Percentiles rank a stretch among this genome's conserved stretches.
phyloP scores from a whole-genome alignment of 2,329 filamentous ascomycete genomes.

The Cladophialophora psammophila region DNA sequence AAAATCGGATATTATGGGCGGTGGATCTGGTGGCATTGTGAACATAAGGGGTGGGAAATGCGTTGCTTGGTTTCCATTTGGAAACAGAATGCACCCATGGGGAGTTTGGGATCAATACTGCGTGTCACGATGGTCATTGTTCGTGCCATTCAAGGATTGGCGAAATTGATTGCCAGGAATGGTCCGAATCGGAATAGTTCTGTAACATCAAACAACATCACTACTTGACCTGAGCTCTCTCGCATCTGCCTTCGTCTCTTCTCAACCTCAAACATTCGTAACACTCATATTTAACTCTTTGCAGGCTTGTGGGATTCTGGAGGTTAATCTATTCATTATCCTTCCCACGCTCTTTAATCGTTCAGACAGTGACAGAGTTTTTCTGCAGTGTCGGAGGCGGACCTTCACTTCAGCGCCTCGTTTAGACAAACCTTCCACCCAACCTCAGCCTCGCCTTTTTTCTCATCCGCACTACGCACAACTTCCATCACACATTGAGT shows the following conservation, averaged over 20 bases:
- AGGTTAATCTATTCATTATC: neutral
- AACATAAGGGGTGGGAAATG: constrained; percentile 6
- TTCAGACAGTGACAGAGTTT: neutral
- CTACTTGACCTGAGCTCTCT: neutral
- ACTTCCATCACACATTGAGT: neutral
- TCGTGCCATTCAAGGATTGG: neutral
- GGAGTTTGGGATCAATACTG: neutral
- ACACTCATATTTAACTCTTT: neutral
- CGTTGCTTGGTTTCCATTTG: constrained; percentile 2
- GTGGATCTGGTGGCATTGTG: neutral
- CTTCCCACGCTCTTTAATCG: neutral
- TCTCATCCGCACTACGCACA: neutral
- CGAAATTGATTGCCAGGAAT: neutral
- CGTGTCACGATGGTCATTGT: neutral
- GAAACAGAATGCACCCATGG: neutral
- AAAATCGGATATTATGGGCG: constrained; percentile 1
- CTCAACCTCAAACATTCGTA: neutral
- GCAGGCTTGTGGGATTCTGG: neutral
- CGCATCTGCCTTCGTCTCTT: neutral
- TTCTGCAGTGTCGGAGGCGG: no score
- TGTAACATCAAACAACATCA: constrained; percentile 6
- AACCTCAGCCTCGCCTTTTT: neutral
- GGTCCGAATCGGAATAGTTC: neutral
- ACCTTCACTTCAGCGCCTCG: neutral
- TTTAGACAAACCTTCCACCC: neutral